These are phyloP conservation scores for Obba rivulosa DNA, from an alignment of 768 basidiomycete genomes.

Conservation along the genomic window DNA sequence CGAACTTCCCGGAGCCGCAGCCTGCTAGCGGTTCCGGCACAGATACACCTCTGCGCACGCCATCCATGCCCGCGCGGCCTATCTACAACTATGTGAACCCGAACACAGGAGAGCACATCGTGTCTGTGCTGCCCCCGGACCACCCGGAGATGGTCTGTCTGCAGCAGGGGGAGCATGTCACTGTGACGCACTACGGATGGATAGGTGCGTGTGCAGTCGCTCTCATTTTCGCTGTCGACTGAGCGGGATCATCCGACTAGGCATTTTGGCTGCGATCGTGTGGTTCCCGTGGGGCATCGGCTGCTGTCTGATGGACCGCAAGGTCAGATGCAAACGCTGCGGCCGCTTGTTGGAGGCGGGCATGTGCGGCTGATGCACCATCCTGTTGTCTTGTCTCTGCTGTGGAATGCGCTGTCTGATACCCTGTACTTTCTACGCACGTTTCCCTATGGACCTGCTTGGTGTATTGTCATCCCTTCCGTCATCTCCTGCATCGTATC, in stretches of 20 bases:
- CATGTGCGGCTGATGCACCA: constrained; percentile 10
- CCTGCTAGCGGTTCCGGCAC: not conserved
- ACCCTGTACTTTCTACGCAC: no score
- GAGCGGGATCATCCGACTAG: constrained; percentile 28
- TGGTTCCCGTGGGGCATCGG: constrained; percentile 87
- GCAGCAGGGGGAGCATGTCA: constrained; percentile 67
- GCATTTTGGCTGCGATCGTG: constrained; percentile 73
- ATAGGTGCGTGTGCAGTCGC: constrained; percentile 33
- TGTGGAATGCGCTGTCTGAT: not conserved
- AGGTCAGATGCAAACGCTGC: constrained; percentile 57
- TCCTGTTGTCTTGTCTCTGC: not conserved
- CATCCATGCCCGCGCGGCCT: constrained; percentile 37
- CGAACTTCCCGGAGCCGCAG: not conserved
- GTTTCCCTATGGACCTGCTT: no score
- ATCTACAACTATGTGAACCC: constrained; percentile 72
- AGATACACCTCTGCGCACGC: constrained; percentile 24
- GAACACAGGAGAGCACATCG: constrained; percentile 32
- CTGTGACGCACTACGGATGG: constrained; percentile 59
- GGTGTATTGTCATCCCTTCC: no score
- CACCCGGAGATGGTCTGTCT: constrained; percentile 84
- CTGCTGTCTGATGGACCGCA: constrained; percentile 69
- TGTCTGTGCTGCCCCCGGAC: constrained; percentile 65
- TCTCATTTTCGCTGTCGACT: not conserved
- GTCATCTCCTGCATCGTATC: no score
- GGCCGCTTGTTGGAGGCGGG: constrained; percentile 31